Conservation (phyloP, 345 rosid species). For the Eucalyptus tenuipes region DNA sequence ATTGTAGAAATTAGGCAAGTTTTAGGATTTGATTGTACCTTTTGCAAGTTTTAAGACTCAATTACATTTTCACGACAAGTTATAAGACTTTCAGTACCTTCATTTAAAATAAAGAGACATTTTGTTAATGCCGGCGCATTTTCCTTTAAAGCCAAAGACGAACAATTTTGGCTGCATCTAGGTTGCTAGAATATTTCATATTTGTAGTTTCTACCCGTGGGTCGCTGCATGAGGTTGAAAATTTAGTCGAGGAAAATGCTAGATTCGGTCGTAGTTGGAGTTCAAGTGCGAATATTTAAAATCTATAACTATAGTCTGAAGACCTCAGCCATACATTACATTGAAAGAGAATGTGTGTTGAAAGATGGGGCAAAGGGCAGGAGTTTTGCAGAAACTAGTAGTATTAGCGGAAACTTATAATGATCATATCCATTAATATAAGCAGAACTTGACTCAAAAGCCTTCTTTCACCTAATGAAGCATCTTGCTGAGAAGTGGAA, state of each 20-base stretch:
- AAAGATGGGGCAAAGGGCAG: background rate
- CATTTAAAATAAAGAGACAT: background rate
- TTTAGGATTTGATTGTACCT: rapidly evolving
- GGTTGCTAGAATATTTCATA: background rate
- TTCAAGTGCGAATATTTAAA: background rate
- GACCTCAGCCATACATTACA: background rate
- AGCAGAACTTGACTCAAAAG: background rate
- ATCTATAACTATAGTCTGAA: background rate
- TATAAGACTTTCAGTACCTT: rapidly evolving
- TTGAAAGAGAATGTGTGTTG: background rate
- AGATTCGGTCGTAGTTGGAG: background rate
- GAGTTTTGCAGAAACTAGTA: background rate
- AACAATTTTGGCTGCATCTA: background rate
- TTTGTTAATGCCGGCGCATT: rapidly evolving
- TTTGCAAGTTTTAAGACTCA: rapidly evolving
- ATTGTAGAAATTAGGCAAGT: rapidly evolving
- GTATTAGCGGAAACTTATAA: background rate
- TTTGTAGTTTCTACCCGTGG: background rate
- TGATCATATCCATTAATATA: background rate
- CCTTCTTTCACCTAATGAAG: background rate
- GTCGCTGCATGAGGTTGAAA: background rate
- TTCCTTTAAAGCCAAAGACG: background rate
- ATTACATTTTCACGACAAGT: rapidly evolving
- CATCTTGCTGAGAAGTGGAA: background rate
- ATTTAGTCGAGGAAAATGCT: background rate